These are phyloP conservation scores for Kockiozyma suomiensis DNA, from an alignment of 805 yeast species.

Conservation along the genomic window DNA sequence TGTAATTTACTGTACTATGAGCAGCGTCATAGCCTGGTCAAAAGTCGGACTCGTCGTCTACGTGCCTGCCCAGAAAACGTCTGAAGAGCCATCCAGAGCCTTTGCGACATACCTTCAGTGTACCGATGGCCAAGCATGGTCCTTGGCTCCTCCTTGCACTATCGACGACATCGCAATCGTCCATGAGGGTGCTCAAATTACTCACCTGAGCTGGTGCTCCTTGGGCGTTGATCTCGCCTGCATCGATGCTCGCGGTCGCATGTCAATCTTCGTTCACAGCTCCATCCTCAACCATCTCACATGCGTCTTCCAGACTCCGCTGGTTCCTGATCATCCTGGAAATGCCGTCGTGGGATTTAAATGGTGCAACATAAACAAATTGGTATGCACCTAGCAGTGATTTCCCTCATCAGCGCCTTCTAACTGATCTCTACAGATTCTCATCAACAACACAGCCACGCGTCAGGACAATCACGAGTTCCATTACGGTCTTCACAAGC, in stretches of 20 bases:
- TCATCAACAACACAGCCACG: constrained; percentile 28
- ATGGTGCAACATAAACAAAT: constrained; percentile 78
- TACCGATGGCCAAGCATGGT: constrained; percentile 74
- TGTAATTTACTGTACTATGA: neutral
- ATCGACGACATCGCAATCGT: constrained; percentile 37
- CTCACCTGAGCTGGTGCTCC: constrained; percentile 70
- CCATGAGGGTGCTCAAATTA: constrained; percentile 31
- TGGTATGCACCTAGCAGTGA: constrained; percentile 47
- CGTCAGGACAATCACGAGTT: constrained; percentile 41
- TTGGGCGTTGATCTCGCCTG: constrained; percentile 81
- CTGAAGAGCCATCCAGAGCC: constrained; percentile 6
- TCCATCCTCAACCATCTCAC: constrained; percentile 37
- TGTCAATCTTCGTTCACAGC: constrained; percentile 51
- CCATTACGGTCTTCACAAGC: constrained; percentile 61
- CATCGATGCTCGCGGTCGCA: constrained; percentile 69
- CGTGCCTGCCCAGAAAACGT: constrained; percentile 7
- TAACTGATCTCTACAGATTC: neutral
- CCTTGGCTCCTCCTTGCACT: constrained; percentile 60
- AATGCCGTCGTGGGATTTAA: constrained; percentile 53
- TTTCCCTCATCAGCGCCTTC: constrained; percentile 46
- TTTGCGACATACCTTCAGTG: constrained; percentile 42
- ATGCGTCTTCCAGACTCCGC: constrained; percentile 33
- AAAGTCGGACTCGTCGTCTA: constrained; percentile 33
- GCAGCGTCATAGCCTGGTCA: constrained; percentile 34
- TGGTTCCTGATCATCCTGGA: constrained; percentile 26